Base-by-base conservation (phyloP, 1,139 yeast genomes). In the Saccharomyces pastorianus region DNA sequence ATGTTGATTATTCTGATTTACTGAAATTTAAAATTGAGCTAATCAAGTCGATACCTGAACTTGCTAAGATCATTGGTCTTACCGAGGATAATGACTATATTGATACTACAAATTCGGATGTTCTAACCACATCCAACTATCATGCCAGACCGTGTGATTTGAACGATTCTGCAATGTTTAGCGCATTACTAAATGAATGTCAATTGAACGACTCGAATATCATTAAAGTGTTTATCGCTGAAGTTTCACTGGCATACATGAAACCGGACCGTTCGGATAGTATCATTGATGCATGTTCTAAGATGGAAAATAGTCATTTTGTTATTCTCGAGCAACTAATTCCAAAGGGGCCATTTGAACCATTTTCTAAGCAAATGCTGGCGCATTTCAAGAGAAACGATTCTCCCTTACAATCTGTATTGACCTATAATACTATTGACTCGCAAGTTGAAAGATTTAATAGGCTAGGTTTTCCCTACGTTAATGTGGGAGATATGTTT, bases 211-310 rank as follows among this genome's bases (percentile, higher is more conserved):
- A 68, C 47, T 64, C 67, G 1, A 62, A 71, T 23, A 66, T 78
- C 2, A 67, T 79, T 5, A 80, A 79, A 52, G 75, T 86, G 9
- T 88, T 85, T 62, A 77, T 88, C 46, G 95, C 95, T 0, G 96
- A 88, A 66, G 95, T 88, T 2, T 86, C 95, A 0, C 71, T 88
- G 54, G 91, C 95, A 0, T 88, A 88, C 65, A 88, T 88, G 95
- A 76, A 78, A 47, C 84, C 85, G 5, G 74, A 76, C 32, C 76
- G 76, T 56, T 89, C 95, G 13, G 84, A 88, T 64, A 76, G 77
- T 4, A 78, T 88, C 23, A 82, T 88, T 50, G 67, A 72, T 42
- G 75, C 84, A 0, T 75, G 84, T 3, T 63, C 72, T 1, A 57
- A 61, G 3, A 71, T 81, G 7, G 71, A 77, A 0, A 75, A 78